Percentiles rank a stretch among this genome's conserved stretches.
Conservation (phyloP, 148 eudicot genomes). For the Cornus controversa region DNA sequence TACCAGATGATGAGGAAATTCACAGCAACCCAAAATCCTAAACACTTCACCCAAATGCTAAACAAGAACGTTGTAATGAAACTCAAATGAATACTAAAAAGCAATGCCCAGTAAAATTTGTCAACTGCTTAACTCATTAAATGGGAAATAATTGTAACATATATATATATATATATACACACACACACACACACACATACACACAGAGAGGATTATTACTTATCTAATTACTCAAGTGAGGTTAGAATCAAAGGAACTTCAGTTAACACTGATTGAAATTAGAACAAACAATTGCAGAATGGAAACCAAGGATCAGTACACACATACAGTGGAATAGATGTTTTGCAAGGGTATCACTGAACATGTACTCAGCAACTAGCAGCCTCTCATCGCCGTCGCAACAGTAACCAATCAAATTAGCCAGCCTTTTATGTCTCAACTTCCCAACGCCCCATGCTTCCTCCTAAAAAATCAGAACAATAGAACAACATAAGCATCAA, state of each 20-base stretch:
- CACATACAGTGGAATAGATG: constrained; percentile 91
- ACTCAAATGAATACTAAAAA: neutral
- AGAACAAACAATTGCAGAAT: neutral
- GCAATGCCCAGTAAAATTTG: neutral
- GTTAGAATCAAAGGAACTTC: neutral
- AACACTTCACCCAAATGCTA: neutral
- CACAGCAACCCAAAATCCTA: neutral
- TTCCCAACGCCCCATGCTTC: constrained; percentile 95
- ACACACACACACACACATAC: no score
- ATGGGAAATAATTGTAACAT: neutral
- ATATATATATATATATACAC: no score
- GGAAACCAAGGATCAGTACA: neutral
- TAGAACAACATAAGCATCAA: constrained; percentile 13
- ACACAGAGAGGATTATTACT: neutral
- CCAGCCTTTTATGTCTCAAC: constrained; percentile 78
- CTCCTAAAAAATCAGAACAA: constrained; percentile 49
- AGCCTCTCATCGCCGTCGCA: constrained; percentile 96
- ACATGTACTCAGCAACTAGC: constrained; percentile 97
- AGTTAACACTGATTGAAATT: neutral
- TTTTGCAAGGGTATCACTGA: constrained; percentile 91
- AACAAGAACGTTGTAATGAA: neutral
- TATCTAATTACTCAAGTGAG: neutral
- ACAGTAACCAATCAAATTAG: constrained; percentile 94
- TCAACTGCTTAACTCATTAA: neutral
- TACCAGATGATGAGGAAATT: neutral